Evolutionary conservation across 192 early-diverging fungal genomes (phyloP), one percentile per base, ranked within the genome.

Genomic region (Phlyctochytrium planicorne): DNA sequence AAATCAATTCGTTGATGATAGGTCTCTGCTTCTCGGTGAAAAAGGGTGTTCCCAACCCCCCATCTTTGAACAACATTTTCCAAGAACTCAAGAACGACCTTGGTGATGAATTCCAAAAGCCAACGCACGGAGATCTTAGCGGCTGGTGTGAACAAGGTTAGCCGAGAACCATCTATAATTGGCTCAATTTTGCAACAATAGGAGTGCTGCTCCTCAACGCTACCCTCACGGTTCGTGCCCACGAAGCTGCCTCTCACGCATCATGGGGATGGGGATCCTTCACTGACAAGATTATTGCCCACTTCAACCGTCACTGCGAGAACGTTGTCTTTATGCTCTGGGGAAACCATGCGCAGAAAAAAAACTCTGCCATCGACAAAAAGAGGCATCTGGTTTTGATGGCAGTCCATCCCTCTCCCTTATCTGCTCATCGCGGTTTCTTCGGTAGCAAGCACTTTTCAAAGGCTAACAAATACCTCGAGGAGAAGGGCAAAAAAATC

Each of bases 291-390:
- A 89, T 95, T 24, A 81, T 98, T 35, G 66, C 80, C 24, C 80
- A 91, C 56, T 66, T 98, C 53, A 90, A 88, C 69, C 73, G 81
- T 3, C 75, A 83, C 33, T 73, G 77, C 1, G 53, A 36, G 0
- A 74, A 87, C 52, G 81, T 94, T 3, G 96, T 98, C 52, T 98
- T 98, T 79, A 87, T 98, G 77, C 82, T 97, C 27, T 98, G 96
- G 95, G 96, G 96, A 24, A 69, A 78, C 25, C 88, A 90, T 69
- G 94, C 94, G 27, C 91, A 93, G 73, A 94, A 94, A 79, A 93
- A 94, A 62, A 91, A 90, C 16, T 68, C 77, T 0, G 64, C 60
- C 3, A 86, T 98, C 33, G 87, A 96, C 60, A 85, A 68, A 69
- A 84, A 82, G 65, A 89, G 88, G 72, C 95, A 98, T 71, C 69